Base-by-base conservation (phyloP, 140 eudicot species). In the Erigeron philadelphicus region DNA sequence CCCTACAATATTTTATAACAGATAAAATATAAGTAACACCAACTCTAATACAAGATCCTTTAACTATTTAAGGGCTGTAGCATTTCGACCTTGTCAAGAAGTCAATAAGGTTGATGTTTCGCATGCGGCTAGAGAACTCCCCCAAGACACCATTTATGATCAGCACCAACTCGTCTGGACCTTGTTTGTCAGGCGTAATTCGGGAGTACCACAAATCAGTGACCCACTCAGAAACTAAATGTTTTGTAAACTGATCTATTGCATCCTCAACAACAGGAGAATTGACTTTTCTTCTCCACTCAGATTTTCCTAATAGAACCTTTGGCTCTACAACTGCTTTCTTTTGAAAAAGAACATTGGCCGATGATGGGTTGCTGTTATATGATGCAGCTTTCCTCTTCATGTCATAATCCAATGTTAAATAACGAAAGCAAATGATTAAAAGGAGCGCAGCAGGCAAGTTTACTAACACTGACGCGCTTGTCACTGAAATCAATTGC, bases 241-340 rank as follows among this genome's bases (percentile, higher is more conserved):
- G 99, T 70, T 78, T 79, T 15, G 97, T 83, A 64, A 94, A 94
- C 66, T 87, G 95, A 71, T 94, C 97, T 23, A 94, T 81, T 70
- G 99, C 99, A 56, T 84, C 95, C 79, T 94, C 99, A 61, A 94
- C 99, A 71, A 82, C 86, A 50, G 96, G 99, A 23, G 99, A 94
- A 73, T 85, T 87, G 58, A 94, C 97, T 76, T 90, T 89, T 61
- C 60, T 75, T 80, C 87, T 94, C 99, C 99, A 94, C 19, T 90
- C 83, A 11, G 95, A 82, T 76, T 69, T 86, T 73, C 82, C 83
- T 57, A 66, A 61, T 19, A 69, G 55, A 50, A 38, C 40, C 69
- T 79, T 85, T 53, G 80, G 78, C 50, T 48, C 78, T 55, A 74
- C 80, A n/a, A 62, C 47, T n/a, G 82, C 81, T 64, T 78, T 84